A percentile compares a stretch with the other conserved stretches of the same genome.
Evolutionary conservation across 441 rosid genomes (phyloP).

Genomic region (Mallotus repandus): DNA sequence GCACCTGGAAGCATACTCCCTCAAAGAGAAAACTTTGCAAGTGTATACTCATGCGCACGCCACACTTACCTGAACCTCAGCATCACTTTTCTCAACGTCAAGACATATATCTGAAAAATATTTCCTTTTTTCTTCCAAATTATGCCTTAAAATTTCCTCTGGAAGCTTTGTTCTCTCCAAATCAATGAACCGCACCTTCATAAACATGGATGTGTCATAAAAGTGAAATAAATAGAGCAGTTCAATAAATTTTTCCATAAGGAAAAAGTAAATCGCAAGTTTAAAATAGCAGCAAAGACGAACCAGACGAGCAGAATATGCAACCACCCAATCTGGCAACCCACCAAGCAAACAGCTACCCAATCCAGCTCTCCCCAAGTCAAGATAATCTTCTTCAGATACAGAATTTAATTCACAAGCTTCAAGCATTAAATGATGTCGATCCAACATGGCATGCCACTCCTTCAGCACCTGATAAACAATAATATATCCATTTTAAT

Average conservation of each 20-base stretch:
- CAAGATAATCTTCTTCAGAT: constrained; percentile 95
- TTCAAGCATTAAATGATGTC: constrained; percentile 87
- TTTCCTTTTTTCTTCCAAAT: constrained; percentile 92
- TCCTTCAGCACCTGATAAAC: constrained; percentile 75
- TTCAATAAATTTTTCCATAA: neutral
- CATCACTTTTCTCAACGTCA: constrained; percentile 96
- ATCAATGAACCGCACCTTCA: constrained; percentile 97
- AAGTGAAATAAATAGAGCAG: constrained; percentile 9
- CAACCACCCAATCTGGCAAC: constrained; percentile 92
- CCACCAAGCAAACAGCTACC: constrained; percentile 99
- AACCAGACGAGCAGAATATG: constrained; percentile 97
- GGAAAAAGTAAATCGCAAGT: constrained; percentile 6
- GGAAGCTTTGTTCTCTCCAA: constrained; percentile 97
- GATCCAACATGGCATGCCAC: constrained; percentile 89
- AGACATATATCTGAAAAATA: constrained; percentile 68
- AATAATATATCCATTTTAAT: constrained; percentile 8
- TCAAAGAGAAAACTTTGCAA: neutral
- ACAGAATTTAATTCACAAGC: constrained; percentile 85
- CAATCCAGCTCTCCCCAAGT: constrained; percentile 95
- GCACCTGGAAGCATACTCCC: neutral
- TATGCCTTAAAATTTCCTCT: constrained; percentile 83
- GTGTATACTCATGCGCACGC: constrained; percentile 6
- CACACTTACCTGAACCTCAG: constrained; percentile 89
- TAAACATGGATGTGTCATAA: constrained; percentile 26
- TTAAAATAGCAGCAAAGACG: constrained; percentile 24